Conservation (phyloP, 768 basidiomycete species). For the Lactifluus hygrophoroides region DNA sequence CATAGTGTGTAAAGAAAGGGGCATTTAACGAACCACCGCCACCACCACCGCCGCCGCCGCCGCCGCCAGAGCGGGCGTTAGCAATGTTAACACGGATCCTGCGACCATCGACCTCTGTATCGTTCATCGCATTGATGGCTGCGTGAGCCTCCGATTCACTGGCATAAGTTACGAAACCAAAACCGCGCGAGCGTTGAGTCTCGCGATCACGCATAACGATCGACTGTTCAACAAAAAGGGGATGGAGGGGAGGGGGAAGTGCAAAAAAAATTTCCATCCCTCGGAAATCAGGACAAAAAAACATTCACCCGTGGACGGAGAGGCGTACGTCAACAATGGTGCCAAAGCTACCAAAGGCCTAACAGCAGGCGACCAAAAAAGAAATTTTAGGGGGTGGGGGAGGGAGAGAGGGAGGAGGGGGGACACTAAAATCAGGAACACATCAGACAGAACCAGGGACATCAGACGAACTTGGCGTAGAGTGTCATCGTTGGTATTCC, state of each 20-base stretch:
- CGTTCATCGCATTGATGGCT: constrained; percentile 74
- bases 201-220: constrained; percentile 99
- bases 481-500: constrained; percentile 92
- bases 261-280: neutral
- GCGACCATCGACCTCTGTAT: constrained; percentile 89
- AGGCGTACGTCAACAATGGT: constrained; percentile 86
- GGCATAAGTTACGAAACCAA: constrained; percentile 87
- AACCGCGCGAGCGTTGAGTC: constrained; percentile 93
- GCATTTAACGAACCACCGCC: constrained; percentile 34
- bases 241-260: neutral
- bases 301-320: constrained; percentile 24
- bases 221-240: constrained; percentile 56
- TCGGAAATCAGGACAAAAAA: neutral
- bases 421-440: constrained; percentile 18
- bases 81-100: constrained; percentile 83
- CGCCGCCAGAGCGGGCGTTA: constrained; percentile 53
- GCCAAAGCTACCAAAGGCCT: constrained; percentile 83
- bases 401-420: too few relatives aligned
- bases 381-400: too few relatives aligned
- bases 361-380: constrained; percentile 18
- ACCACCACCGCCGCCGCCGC: constrained; percentile 26
- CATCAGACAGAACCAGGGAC: constrained; percentile 29
- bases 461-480: constrained; percentile 77
- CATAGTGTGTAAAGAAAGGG: neutral
- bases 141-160: constrained; percentile 55